These are phyloP conservation scores for Suillus tomentosus DNA, from an alignment of 768 basidiomycete species.

Conservation along the genomic window DNA sequence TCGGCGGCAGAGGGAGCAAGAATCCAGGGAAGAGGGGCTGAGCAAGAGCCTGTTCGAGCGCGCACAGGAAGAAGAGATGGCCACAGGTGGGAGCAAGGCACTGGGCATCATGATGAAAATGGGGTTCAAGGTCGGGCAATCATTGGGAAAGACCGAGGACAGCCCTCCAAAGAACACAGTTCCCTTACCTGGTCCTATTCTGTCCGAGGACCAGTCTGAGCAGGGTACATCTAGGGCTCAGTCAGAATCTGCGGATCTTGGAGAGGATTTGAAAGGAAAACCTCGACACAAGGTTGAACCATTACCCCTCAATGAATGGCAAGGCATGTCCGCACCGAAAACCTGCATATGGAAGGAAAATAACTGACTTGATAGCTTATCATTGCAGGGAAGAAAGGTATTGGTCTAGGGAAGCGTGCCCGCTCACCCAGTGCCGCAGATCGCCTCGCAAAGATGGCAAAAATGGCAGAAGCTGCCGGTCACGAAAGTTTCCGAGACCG, in stretches of 20 bases:
- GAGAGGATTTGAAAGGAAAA: conserved; percentile 8
- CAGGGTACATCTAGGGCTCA: conserved; percentile 6
- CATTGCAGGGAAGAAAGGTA: conserved; percentile 72
- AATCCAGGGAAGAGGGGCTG: conserved; percentile 76
- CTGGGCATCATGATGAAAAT: conserved; percentile 92
- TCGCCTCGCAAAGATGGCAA: conserved; percentile 73
- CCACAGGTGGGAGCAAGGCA: conserved; percentile 63
- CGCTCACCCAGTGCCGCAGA: conserved; percentile 64
- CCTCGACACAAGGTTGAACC: conserved; percentile 61
- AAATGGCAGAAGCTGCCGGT: conserved; percentile 51
- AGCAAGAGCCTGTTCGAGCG: conserved; percentile 79
- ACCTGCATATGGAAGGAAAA: background rate
- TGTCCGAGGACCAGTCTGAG: background rate
- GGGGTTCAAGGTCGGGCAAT: conserved; percentile 87
- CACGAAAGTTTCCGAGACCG: conserved; percentile 70
- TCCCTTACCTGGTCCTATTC: conserved; percentile 10
- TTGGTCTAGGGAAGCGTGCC: conserved; percentile 69
- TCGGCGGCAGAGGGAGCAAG: conserved; percentile 65
- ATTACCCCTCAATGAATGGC: conserved; percentile 78
- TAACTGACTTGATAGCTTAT: conserved; percentile 11
- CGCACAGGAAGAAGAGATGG: conserved; percentile 60
- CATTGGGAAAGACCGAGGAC: conserved; percentile 54
- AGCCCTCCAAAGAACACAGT: conserved; percentile 13
- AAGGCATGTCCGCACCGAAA: conserved; percentile 50
- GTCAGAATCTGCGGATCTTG: conserved; percentile 12